Evolutionary conservation across 192 early-diverging fungal species (phyloP), one percentile per base, ranked within the genome.

Genomic region (Fimicolochytrium jonesii): DNA sequence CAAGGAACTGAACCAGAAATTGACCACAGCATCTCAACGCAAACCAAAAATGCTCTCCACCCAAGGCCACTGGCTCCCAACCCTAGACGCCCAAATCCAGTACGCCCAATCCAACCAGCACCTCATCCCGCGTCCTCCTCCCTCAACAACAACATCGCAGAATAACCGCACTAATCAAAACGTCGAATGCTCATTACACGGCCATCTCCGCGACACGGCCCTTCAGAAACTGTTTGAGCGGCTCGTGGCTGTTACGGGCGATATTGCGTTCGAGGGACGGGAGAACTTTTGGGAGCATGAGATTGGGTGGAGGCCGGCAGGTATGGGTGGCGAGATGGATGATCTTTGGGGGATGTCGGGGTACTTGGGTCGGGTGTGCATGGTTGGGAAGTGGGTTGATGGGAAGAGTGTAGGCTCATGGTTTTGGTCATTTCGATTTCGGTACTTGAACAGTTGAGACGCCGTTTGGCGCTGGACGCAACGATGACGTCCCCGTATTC

Each of bases 401-500:
- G n/a, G n/a, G n/a, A n/a, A n/a, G n/a, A n/a, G n/a, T n/a, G n/a
- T n/a, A n/a, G n/a, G n/a, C n/a, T n/a, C n/a, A n/a, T n/a, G n/a
- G n/a, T n/a, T n/a, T n/a, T n/a, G n/a, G n/a, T n/a, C n/a, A n/a
- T n/a, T n/a, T n/a, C n/a, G n/a, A n/a, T n/a, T n/a, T n/a, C n/a
- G n/a, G n/a, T n/a, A n/a, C n/a, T n/a, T n/a, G n/a, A n/a, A n/a
- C n/a, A 78, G 82, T 80, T 18, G 78, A 86, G 58, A 90, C 88
- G 30, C 80, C 86, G 0, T 63, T 77, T 35, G 90, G 90, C 47
- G 86, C 86, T 42, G 66, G 72, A 28, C 74, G 90, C 34, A 85
- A 88, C 52, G 87, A 90, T 33, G 89, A 92, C 75, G 77, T 87
- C 33, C 69, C 86, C 23, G 69, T 91, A 32, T 74, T 87, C 35